Base-by-base conservation (phyloP, 495 filamentous ascomycete genomes). In the Diplogelasinospora grovesii region DNA sequence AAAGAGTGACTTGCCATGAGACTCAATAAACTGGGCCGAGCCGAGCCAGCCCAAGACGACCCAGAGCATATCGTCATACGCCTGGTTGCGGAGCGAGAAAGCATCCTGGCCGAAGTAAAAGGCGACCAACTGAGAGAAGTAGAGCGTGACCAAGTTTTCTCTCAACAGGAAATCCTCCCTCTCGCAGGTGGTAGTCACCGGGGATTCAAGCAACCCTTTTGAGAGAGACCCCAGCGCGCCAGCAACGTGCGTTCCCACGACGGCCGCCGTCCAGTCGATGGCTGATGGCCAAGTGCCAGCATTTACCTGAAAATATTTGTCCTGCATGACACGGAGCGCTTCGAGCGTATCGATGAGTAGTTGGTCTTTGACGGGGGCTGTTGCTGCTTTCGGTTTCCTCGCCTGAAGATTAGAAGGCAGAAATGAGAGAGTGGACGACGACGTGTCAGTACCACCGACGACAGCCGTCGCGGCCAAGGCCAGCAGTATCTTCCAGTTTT, bases 11-110 rank as follows among this genome's bases (percentile, higher is more conserved):
- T 51, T 39, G 39, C 45, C 60, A 50, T 88, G 82, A 24, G 73
- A 50, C 23, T 80, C 58, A 31, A 89, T 75, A 54, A 92, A 86
- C 49, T 86, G 79, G 51, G 86, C 78, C 33, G 73, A 75, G 56
- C 93, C 85, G 43, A 96, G 70, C 90, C 90, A 97, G 39, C 82
- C 85, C 30, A 97, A 68, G 1, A 95, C 90, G 8, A 97, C 88
- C 92, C 92, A 98, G 15, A 95, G 74, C 73, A 96, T 96, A 57
- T 98, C 92, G 58, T 98, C 92, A 55, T 82, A 95, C 1, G 90
- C 92, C 41, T 97, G 76, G 24, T 73, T 77, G 14, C 87, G 74
- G 21, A 97, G 66, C 14, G 74, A 65, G 46, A 89, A 82, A 9
- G 76, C 73, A 57, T 95, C 80, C 55, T 96, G 86, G 19, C 84